These are phyloP conservation scores for Cocos nucifera DNA, from an alignment of 176 grass and related monocot species.

Conservation along the genomic window DNA sequence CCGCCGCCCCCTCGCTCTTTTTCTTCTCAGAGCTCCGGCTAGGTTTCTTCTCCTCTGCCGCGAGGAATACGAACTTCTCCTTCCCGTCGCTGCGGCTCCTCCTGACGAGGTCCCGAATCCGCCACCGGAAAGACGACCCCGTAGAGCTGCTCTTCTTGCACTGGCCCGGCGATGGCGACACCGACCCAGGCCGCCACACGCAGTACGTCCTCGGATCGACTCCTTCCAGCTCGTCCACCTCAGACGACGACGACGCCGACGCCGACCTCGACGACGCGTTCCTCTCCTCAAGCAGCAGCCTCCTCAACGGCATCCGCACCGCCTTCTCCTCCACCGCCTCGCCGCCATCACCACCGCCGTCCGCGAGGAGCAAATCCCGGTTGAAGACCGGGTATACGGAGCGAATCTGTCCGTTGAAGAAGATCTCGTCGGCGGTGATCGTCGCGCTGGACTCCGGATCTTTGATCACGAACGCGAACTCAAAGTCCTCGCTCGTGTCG, in stretches of 20 bases:
- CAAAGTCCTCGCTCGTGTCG: conserved; percentile 45
- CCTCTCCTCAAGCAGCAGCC: conserved; percentile 56
- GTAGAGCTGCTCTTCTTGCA: conserved; percentile 84
- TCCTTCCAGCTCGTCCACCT: conserved; percentile 33
- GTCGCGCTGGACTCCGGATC: conserved; percentile 10
- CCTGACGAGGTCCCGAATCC: conserved; percentile 64
- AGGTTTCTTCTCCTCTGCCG: conserved; percentile 26
- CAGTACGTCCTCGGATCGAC: conserved; percentile 50
- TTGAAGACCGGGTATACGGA: conserved; percentile 75
- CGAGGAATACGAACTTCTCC: conserved; percentile 66
- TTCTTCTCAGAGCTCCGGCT: background rate
- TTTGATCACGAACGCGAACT: conserved; percentile 54
- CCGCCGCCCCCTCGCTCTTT: conserved; percentile 7
- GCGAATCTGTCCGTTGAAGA: conserved; percentile 39
- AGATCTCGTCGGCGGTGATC: conserved; percentile 42
- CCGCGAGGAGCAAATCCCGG: conserved; percentile 21
- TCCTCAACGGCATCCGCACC: conserved; percentile 30
- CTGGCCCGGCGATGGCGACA: conserved; percentile 26
- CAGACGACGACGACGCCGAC: background rate
- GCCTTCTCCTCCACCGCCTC: conserved; percentile 1
- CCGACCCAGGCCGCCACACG: conserved; percentile 54
- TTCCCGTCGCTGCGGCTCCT: conserved; percentile 80
- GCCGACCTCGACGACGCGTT: conserved; percentile 30
- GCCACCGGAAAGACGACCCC: conserved; percentile 68
- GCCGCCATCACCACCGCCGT: background rate